Base-by-base conservation (phyloP, 495 filamentous ascomycete species). In the Darksidea phi region DNA sequence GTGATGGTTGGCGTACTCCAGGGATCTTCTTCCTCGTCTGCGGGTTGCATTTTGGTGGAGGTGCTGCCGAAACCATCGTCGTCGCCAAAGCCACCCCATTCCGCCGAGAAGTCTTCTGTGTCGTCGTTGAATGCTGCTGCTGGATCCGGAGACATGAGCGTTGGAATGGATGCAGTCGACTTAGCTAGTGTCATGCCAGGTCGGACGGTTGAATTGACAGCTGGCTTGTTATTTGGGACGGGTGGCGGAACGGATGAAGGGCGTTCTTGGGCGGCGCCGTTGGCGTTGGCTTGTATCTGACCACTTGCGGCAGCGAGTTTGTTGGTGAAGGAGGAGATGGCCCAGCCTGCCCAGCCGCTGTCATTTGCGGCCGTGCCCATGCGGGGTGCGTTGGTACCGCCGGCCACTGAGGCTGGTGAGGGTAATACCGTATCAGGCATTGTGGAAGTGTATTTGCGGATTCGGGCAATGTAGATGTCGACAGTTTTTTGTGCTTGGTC, bases 301-400 rank as follows among this genome's bases (percentile, higher is more conserved):
- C 94, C 94, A 25, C 85, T 86, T 1, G 90, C 89, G 2, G 89
- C 73, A 12, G 88, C 83, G 25, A 98, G 70, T 68, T 95, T 97
- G 73, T 96, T 96, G 4, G 94, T 96, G 73, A 98, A 97, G n/a
- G 90, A 95, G 1, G 94, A 96, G 46, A 98, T 96, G 0, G 94
- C 94, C 94, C 94, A 98, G 42, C 95, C 94, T 5, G 93, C 84
- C 95, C 93, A 97, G 23, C 85, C 82, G 13, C 85, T 83, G 56
- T 87, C 84, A 54, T 79, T 84, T 11, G 88, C 86, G 5, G 84
- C 80, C 1, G 89, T 94, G 57, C 86, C 87, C 77, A 95, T 92
- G 20, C 89, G 83, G 3, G 88, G 84, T 21, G 67, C 49, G 28
- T 36, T 66, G 1, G 72, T 36, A 2, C 66, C 75, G 28, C 76